Conservation (phyloP, 2,329 filamentous ascomycete species). For the Penicillium sp. region DNA sequence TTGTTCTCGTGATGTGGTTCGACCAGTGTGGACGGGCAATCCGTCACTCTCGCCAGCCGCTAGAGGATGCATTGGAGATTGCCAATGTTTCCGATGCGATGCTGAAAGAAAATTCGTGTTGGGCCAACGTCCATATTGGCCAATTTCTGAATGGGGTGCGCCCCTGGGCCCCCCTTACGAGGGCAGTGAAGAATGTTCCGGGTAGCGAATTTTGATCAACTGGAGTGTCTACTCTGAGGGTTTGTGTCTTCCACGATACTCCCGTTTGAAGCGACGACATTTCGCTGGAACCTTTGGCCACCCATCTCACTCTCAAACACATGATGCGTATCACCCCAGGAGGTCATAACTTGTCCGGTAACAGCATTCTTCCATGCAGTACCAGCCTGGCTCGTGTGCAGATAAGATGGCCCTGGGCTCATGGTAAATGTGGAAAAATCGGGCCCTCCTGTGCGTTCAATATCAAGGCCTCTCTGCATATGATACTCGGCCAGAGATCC, state of each 20-base stretch:
- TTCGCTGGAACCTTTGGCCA: constrained; percentile 23
- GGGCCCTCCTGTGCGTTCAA: constrained; percentile 41
- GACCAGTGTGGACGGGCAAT: not conserved
- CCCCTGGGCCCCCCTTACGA: not conserved
- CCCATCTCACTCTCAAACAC: constrained; percentile 24
- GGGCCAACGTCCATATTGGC: not conserved
- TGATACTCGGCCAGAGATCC: constrained; percentile 48
- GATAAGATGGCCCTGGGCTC: constrained; percentile 27
- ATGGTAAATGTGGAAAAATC: constrained; percentile 64
- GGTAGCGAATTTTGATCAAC: no score
- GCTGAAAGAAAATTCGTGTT: not conserved
- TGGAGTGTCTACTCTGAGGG: not conserved
- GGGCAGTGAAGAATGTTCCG: no score
- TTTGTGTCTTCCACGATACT: constrained; percentile 23
- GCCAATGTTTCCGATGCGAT: not conserved
- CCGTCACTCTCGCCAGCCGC: not conserved
- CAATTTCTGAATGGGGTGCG: not conserved
- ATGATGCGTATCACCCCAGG: constrained; percentile 30
- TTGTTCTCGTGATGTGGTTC: not conserved
- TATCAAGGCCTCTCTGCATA: constrained; percentile 53
- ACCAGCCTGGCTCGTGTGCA: constrained; percentile 33
- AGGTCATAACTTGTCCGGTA: constrained; percentile 25
- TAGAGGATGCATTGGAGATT: not conserved
- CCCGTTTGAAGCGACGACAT: constrained; percentile 30
- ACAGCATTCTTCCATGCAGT: constrained; percentile 28